Evolutionary conservation across 257 asterid genomes (phyloP).

Genomic region (Thymus mandschuricus): DNA sequence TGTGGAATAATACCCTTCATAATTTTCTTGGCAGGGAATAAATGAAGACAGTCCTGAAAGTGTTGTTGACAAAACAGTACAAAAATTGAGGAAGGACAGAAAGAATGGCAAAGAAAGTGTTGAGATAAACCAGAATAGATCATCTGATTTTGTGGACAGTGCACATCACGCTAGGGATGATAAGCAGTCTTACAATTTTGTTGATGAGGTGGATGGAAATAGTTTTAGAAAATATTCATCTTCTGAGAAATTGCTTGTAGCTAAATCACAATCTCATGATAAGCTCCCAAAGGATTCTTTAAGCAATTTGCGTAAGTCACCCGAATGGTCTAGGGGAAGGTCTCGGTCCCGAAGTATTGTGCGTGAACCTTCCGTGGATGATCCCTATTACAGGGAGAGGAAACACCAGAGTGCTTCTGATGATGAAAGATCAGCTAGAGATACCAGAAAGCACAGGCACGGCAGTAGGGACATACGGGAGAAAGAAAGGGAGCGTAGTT

Average conservation of each 20-base stretch:
- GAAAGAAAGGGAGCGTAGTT: constrained; percentile 59
- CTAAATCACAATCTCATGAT: constrained; percentile 40
- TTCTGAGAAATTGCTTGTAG: constrained; percentile 45
- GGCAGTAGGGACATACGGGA: constrained; percentile 54
- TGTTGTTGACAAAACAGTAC: constrained; percentile 32
- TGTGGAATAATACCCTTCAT: constrained; percentile 9
- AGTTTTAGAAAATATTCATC: constrained; percentile 33
- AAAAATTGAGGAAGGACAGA: constrained; percentile 36
- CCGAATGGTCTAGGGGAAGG: constrained; percentile 61
- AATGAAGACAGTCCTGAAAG: constrained; percentile 34
- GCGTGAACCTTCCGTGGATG: constrained; percentile 56
- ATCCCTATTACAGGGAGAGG: constrained; percentile 41
- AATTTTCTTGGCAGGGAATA: constrained; percentile 48
- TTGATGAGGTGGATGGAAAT: constrained; percentile 40
- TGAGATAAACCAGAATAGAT: constrained; percentile 39
- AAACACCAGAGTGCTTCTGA: constrained; percentile 49
- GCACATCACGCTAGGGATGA: constrained; percentile 28
- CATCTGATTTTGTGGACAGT: constrained; percentile 31
- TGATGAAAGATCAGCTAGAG: constrained; percentile 48
- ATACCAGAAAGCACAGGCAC: constrained; percentile 39
- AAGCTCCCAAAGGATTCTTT: constrained; percentile 42
- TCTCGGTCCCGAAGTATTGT: constrained; percentile 67
- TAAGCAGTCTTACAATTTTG: constrained; percentile 35
- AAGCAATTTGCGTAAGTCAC: constrained; percentile 52
- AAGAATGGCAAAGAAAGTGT: constrained; percentile 42